A percentile compares a stretch with the other conserved stretches of the same genome.
Evolutionary conservation across 352 stramenopile genomes (phyloP).

Genomic region (Phytophthora idaei): DNA sequence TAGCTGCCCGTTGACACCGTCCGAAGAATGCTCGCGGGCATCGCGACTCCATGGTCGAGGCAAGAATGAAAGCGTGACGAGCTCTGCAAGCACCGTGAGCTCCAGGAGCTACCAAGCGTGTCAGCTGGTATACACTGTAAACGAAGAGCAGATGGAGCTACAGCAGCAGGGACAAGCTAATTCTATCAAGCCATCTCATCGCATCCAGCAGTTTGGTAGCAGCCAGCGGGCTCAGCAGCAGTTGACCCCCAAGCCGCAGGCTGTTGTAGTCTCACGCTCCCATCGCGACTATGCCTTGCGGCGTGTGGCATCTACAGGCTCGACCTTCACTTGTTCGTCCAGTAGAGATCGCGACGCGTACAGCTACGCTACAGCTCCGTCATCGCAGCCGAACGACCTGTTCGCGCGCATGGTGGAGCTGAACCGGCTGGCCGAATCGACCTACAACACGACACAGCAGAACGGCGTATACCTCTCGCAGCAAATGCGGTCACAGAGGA

Average conservation of each 20-base stretch:
- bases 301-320: conserved; percentile 19
- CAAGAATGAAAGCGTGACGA: conserved; percentile 14
- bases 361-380: conserved; percentile 6
- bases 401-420: conserved; percentile 37
- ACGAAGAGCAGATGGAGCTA: conserved; percentile 21
- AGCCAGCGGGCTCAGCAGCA: not conserved
- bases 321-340: not conserved
- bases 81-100: conserved; percentile 15
- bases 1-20: conserved; percentile 20
- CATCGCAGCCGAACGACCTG: conserved; percentile 20
- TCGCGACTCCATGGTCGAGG: not conserved
- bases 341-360: not conserved
- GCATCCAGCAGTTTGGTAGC: conserved; percentile 1
- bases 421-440: conserved; percentile 32
- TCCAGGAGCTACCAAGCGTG: not conserved
- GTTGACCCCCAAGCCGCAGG: not conserved
- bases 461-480: conserved; percentile 29
- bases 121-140: conserved; percentile 19
- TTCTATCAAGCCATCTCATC: conserved; percentile 15
- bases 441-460: conserved; percentile 39
- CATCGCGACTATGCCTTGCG: conserved; percentile 8
- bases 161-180: conserved; percentile 1
- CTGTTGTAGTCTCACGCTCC: too few species aligned
- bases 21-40: conserved; percentile 10
- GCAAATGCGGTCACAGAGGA: conserved; percentile 21